These are phyloP conservation scores for Cryptosporidium xiaoi DNA, from an alignment of 169 alveolate genomes.

Conservation along the genomic window DNA sequence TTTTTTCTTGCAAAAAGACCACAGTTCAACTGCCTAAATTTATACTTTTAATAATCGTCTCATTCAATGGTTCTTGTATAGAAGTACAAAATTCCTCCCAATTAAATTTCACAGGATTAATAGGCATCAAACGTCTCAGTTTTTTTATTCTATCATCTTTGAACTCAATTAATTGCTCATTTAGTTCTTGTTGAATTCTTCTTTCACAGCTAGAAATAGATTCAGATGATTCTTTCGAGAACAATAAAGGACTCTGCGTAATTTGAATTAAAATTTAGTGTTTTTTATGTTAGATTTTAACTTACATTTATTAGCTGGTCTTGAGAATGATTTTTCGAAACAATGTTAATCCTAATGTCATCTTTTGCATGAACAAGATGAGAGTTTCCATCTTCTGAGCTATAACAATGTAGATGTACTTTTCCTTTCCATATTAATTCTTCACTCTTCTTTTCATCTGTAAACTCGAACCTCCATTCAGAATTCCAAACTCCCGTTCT, in stretches of 20 bases:
- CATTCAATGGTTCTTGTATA: slow-evolving; percentile 42
- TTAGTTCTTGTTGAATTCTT: slow-evolving; percentile 7
- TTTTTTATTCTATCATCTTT: slow-evolving; percentile 11
- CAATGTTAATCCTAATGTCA: slow-evolving; percentile 2
- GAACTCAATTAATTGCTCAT: background rate
- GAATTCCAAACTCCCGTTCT: slow-evolving; percentile 69
- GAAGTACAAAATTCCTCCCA: slow-evolving; percentile 25
- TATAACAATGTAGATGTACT: slow-evolving; percentile 18
- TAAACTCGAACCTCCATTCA: slow-evolving; percentile 60
- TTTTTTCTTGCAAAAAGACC: background rate
- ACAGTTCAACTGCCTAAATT: background rate
- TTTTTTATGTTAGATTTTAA: background rate
- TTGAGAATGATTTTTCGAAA: background rate
- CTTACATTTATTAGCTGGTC: slow-evolving; percentile 22
- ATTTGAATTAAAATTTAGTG: background rate
- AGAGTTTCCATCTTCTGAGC: slow-evolving; percentile 54
- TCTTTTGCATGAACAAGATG: slow-evolving; percentile 34
- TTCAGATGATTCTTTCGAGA: slow-evolving; percentile 14
- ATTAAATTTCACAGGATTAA: slow-evolving; percentile 45
- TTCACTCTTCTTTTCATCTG: slow-evolving; percentile 6
- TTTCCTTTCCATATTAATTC: slow-evolving; percentile 31
- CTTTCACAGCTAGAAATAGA: slow-evolving; percentile 22
- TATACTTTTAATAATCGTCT: background rate
- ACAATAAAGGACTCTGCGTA: slow-evolving; percentile 9
- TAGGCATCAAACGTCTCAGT: slow-evolving; percentile 34